A percentile compares a stretch with the other conserved stretches of the same genome.
Evolutionary conservation across 176 grass and related monocot species (phyloP).

Genomic region (Hordeum vulgare): DNA sequence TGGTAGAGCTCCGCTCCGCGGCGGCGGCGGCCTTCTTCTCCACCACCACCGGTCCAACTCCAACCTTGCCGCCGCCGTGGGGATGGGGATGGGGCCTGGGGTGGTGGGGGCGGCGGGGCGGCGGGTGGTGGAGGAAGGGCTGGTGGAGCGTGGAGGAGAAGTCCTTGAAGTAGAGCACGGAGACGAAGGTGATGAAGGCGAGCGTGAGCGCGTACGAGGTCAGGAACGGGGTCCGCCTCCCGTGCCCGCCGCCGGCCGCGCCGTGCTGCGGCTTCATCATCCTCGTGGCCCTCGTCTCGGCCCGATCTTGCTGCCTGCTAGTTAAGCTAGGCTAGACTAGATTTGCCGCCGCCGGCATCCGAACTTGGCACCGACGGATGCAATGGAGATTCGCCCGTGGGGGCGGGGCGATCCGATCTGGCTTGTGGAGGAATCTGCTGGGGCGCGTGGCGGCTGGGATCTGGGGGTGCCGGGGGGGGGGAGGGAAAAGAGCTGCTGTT

Average conservation of each 20-base stretch:
- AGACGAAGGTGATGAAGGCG: conserved; percentile 75
- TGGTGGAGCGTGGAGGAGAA: conserved; percentile 57
- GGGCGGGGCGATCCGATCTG: not conserved
- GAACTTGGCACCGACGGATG: not conserved
- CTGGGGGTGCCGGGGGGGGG: not conserved
- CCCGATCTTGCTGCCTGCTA: not conserved
- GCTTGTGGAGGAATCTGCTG: not conserved
- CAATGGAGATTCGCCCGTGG: not conserved
- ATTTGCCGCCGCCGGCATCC: not conserved
- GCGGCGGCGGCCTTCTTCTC: not conserved
- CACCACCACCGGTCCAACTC: not conserved
- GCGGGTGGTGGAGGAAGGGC: conserved; percentile 45
- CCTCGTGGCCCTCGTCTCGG: not conserved
- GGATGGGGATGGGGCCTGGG: not conserved
- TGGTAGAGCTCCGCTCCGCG: too few relatives aligned
- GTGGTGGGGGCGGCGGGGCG: not conserved
- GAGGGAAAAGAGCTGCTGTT: not conserved
- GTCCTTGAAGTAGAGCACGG: conserved; percentile 77
- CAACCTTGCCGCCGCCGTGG: not conserved
- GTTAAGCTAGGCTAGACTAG: not conserved
- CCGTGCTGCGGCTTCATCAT: conserved; percentile 42
- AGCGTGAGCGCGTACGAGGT: conserved; percentile 63
- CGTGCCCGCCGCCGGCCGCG: not conserved
- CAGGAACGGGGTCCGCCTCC: conserved; percentile 23
- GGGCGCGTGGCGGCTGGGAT: not conserved